phyloP scores from a whole-genome alignment of 2,329 filamentous ascomycete genomes.

The Clonostachys solani region DNA sequence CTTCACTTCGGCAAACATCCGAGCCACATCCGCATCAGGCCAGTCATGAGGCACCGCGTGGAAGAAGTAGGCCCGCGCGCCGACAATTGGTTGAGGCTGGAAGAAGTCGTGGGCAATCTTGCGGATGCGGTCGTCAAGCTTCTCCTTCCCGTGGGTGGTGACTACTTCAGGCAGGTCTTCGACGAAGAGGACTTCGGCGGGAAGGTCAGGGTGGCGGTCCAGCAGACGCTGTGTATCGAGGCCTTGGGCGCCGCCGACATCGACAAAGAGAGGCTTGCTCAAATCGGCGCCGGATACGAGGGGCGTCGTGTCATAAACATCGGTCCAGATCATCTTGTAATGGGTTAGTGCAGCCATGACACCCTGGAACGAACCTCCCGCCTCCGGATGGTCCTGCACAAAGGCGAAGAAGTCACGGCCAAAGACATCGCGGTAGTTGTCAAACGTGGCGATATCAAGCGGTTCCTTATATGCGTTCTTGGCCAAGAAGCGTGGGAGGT shows the following conservation, averaged over 20 bases:
- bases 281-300: constrained; percentile 11
- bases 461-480: constrained; percentile 23
- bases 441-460: constrained; percentile 9
- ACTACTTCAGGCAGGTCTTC: constrained; percentile 31
- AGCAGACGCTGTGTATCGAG: constrained; percentile 25
- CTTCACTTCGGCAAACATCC: constrained; percentile 20
- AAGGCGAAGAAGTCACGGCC: constrained; percentile 22
- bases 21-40: constrained; percentile 19
- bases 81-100: constrained; percentile 13
- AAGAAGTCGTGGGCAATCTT: constrained; percentile 15
- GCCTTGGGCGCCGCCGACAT: constrained; percentile 30
- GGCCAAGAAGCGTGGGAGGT: constrained; percentile 20
- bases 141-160: constrained; percentile 10
- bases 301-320: constrained; percentile 16
- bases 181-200: constrained; percentile 22
- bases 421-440: constrained; percentile 9
- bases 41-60: constrained; percentile 31
- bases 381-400: constrained; percentile 15
- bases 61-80: constrained; percentile 24
- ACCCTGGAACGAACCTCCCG: constrained; percentile 20
- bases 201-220: constrained; percentile 20
- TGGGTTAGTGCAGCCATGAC: constrained; percentile 24
- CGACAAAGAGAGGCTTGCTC: constrained; percentile 20
- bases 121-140: constrained; percentile 8
- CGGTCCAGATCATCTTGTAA: constrained; percentile 27